Percentiles rank a stretch among this genome's conserved stretches.
Conservation (phyloP, 2,329 filamentous ascomycete species). For the Rugonectria rugulosa region DNA sequence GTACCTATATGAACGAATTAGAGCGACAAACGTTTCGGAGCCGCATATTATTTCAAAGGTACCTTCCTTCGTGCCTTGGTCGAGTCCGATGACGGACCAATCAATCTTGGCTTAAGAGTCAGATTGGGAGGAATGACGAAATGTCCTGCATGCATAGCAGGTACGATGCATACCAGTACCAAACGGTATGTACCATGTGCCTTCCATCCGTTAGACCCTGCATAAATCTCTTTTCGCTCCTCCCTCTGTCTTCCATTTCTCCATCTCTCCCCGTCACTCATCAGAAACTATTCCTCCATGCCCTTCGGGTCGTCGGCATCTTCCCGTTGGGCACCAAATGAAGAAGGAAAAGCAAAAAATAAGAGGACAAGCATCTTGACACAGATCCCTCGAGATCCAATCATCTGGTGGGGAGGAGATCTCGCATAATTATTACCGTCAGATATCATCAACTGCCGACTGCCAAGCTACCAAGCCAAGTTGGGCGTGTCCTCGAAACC, state of each 20-base stretch:
- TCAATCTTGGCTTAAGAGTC: neutral
- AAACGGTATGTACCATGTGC: too few relatives aligned
- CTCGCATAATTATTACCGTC: slow-evolving; percentile 2
- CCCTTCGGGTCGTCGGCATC: slow-evolving; percentile 5
- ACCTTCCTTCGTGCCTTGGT: too few relatives aligned
- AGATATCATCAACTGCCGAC: too few relatives aligned
- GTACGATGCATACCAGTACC: too few relatives aligned
- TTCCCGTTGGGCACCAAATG: slow-evolving; percentile 11
- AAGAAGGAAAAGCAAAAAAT: neutral
- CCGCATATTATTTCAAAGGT: too few relatives aligned
- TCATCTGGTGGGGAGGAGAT: neutral
- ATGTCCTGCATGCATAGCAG: neutral
- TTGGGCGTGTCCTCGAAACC: neutral
- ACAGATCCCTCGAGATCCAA: slow-evolving; percentile 11
- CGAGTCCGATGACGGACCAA: neutral
- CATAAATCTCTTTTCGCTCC: too few relatives aligned
- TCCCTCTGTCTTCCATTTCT: neutral
- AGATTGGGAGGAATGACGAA: neutral
- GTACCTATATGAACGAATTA: too few relatives aligned
- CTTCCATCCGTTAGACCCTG: too few relatives aligned
- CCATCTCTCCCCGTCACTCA: neutral
- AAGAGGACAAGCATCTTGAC: neutral
- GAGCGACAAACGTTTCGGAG: too few relatives aligned
- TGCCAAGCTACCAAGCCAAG: too few relatives aligned
- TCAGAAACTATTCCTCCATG: too few relatives aligned